Evolutionary conservation across 805 yeast species (phyloP), one percentile per base, ranked within the genome.

Genomic region (Myxozyma vanderwaltii): DNA sequence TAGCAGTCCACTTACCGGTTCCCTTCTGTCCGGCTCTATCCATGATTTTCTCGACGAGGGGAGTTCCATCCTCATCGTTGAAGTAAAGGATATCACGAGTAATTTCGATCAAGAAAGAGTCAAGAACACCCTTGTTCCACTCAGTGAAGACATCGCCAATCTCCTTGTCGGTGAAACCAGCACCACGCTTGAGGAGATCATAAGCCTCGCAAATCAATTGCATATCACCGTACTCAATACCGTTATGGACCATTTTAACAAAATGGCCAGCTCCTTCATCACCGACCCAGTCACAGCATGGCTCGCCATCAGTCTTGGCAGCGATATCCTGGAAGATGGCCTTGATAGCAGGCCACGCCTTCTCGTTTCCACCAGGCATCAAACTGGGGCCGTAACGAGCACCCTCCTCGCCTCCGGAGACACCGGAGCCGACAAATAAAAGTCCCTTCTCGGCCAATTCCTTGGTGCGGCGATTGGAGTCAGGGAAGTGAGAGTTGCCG

Each of bases 271-370:
- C 85, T 77, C 99, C 99, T 63, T 96, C 96, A 70, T 92, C 96
- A 73, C 99, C 99, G 71, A 92, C 97, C 99, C 99, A 92, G 85
- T 92, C 99, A 81, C 99, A 92, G 81, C 99, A 92, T 75, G 99
- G 97, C 81, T 94, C 97, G 71, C 96, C 97, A 74, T 94, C 97
- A 64, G 96, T 77, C 82, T 92, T 91, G 75, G 99, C 98, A 57
- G 97, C 80, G 71, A 94, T 88, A 56, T 91, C 84, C 81, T 92
- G 99, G 90, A 92, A 91, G 73, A 92, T 94, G 65, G 85, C 86
- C 86, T 92, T 92, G 75, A 92, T 88, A 79, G 89, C 95, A 69
- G 98, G 98, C 99, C 99, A 92, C 67, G 99, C 99, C 72, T 89
- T 96, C 70, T 81, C 83, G 74, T 90, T 88, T 76, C 99, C 99